A percentile compares a stretch with the other conserved stretches of the same genome.
Conservation (phyloP, 1,284 basidiomycete genomes). For the Pseudozyma sp. region DNA sequence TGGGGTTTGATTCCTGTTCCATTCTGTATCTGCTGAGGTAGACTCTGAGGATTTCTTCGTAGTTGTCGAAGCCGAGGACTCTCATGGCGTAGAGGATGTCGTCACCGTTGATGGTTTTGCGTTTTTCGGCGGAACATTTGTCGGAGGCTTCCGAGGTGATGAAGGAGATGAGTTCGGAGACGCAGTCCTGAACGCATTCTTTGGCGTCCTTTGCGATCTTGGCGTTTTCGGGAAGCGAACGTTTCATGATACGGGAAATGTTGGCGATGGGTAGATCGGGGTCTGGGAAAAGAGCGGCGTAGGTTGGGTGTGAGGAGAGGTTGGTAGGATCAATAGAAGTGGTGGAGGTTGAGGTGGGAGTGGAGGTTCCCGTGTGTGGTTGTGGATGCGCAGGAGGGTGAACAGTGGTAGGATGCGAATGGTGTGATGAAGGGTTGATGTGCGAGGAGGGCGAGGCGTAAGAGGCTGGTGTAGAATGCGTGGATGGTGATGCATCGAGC, state of each 20-base stretch:
- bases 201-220: conserved; percentile 98
- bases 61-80: conserved; percentile 93
- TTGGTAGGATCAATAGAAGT: conserved; percentile 24
- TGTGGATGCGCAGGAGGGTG: background rate
- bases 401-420: conserved; percentile 1
- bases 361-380: conserved; percentile 12
- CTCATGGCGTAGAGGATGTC: conserved; percentile 89
- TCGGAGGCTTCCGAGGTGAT: conserved; percentile 91
- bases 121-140: conserved; percentile 86
- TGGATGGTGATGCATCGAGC: conserved; percentile 2
- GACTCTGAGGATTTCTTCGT: conserved; percentile 87
- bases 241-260: conserved; percentile 94
- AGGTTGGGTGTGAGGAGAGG: conserved; percentile 30
- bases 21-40: conserved; percentile 78
- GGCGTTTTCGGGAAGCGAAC: conserved; percentile 85
- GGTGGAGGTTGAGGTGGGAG: conserved; percentile 11
- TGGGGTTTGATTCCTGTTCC: conserved; percentile 38
- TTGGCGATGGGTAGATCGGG: conserved; percentile 78
- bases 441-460: conserved; percentile 6
- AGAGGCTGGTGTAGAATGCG: conserved; percentile 14
- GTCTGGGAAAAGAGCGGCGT: conserved; percentile 41
- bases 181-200: conserved; percentile 94
- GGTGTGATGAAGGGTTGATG: background rate
- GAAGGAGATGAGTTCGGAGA: conserved; percentile 95
- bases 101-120: conserved; percentile 85